phyloP scores from a whole-genome alignment of 2,329 filamentous ascomycete genomes.

The Hansfordia pulvinata region DNA sequence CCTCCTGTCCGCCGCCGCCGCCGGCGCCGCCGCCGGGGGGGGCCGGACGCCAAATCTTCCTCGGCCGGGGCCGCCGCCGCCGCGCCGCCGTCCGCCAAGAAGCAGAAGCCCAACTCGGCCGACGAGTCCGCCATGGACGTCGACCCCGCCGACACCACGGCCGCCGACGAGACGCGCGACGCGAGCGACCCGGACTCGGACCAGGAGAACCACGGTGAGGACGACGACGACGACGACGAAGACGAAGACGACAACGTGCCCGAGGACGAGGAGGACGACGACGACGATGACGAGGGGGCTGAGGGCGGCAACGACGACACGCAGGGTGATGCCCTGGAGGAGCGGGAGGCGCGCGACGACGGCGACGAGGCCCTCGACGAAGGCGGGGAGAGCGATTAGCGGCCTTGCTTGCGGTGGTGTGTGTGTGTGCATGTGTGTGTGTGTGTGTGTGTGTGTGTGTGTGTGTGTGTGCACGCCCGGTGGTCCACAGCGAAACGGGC shows the following conservation, averaged over 20 bases:
- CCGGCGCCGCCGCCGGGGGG: slow-evolving; percentile 7
- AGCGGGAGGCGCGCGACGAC: slow-evolving; percentile 23
- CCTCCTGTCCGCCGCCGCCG: slow-evolving; percentile 9
- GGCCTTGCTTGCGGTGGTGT: no score
- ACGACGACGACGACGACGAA: slow-evolving; percentile 34
- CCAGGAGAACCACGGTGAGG: slow-evolving; percentile 28
- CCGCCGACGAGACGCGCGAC: slow-evolving; percentile 18
- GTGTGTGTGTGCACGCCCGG: no score
- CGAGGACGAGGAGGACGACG: slow-evolving; percentile 35
- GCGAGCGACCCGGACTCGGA: slow-evolving; percentile 25
- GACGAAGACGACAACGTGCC: slow-evolving; percentile 40
- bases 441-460: no score
- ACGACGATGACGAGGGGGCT: slow-evolving; percentile 28
- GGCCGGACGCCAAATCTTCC: slow-evolving; percentile 6
- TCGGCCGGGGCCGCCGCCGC: slow-evolving; percentile 6
- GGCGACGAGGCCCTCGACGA: slow-evolving; percentile 49
- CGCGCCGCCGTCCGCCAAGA: slow-evolving; percentile 20
- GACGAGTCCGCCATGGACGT: slow-evolving; percentile 32
- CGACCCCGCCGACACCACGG: slow-evolving; percentile 20
- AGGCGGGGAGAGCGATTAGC: slow-evolving; percentile 43
- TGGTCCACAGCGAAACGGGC: no score
- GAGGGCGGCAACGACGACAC: slow-evolving; percentile 27
- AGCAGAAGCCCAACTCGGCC: slow-evolving; percentile 21
- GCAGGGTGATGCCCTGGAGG: slow-evolving; percentile 22
- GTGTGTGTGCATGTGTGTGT: no score